A percentile compares a stretch with the other conserved stretches of the same genome.
These are phyloP conservation scores for Leucogyrophana mollusca DNA, from an alignment of 768 basidiomycete species.

Conservation along the genomic window DNA sequence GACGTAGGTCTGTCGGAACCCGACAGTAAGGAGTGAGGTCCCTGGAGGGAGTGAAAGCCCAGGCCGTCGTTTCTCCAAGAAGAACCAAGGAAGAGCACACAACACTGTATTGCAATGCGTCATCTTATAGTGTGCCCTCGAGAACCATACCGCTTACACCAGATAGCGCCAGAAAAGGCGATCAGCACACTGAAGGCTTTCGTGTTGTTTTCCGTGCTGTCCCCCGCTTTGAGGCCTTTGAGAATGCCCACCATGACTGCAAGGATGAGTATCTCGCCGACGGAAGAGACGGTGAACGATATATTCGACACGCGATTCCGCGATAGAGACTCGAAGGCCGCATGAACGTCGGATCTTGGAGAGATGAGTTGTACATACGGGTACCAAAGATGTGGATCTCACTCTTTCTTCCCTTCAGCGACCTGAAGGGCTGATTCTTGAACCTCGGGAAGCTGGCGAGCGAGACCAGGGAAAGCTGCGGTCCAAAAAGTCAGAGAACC, in stretches of 20 bases:
- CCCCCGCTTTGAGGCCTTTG: conserved; percentile 58
- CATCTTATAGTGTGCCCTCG: neutral
- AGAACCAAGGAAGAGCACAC: conserved; percentile 73
- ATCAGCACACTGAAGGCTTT: conserved; percentile 75
- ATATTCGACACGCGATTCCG: conserved; percentile 76
- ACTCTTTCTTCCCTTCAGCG: conserved; percentile 48
- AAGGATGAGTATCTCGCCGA: conserved; percentile 69
- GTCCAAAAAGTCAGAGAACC: conserved; percentile 80
- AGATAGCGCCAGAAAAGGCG: conserved; percentile 75
- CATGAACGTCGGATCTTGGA: conserved; percentile 49
- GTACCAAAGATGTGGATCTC: conserved; percentile 2
- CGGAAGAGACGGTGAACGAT: conserved; percentile 67
- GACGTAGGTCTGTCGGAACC: conserved; percentile 64
- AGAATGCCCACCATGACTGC: conserved; percentile 75
- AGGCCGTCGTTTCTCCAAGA: conserved; percentile 64
- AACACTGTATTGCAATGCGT: conserved; percentile 38
- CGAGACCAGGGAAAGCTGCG: conserved; percentile 77
- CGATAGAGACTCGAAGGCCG: conserved; percentile 55
- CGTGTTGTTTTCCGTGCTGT: conserved; percentile 70
- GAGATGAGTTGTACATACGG: neutral
- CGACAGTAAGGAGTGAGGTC: conserved; percentile 57
- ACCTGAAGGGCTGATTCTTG: conserved; percentile 45
- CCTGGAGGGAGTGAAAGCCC: conserved; percentile 59
- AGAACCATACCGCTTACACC: conserved; percentile 49
- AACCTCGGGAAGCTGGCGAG: conserved; percentile 69